Conservation (phyloP, 305 asterid genomes). For the Euphrasia arctica region DNA sequence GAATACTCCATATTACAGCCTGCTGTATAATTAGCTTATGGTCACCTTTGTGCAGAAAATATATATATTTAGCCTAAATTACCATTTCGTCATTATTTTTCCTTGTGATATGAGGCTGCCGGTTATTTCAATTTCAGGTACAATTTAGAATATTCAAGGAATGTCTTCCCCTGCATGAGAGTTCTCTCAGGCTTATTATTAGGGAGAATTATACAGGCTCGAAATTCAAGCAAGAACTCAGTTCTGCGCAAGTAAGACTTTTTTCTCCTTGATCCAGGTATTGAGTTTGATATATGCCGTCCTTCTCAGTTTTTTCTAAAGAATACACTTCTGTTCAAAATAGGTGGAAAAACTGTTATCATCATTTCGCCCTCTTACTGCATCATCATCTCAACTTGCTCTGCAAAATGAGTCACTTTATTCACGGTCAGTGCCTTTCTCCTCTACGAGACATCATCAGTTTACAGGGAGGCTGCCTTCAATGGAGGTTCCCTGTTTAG, state of each 20-base stretch:
- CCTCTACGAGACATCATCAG: conserved; percentile 28
- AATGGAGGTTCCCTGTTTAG: conserved; percentile 28
- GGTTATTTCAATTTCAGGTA: conserved; percentile 44
- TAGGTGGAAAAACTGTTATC: conserved; percentile 61
- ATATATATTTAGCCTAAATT: conserved; percentile 2
- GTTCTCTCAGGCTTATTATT: conserved; percentile 46
- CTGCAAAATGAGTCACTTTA: conserved; percentile 26
- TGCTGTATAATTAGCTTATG: neutral
- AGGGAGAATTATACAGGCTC: conserved; percentile 52
- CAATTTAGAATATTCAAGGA: conserved; percentile 58
- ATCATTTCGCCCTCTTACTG: conserved; percentile 49
- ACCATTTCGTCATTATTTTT: conserved; percentile 1
- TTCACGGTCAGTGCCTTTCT: conserved; percentile 27
- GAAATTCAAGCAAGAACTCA: conserved; percentile 74
- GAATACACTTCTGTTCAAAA: conserved; percentile 12
- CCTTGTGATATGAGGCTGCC: conserved; percentile 25
- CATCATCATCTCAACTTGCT: conserved; percentile 31
- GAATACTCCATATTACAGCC: neutral
- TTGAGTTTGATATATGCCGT: conserved; percentile 18
- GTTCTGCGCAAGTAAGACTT: conserved; percentile 49
- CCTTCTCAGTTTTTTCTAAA: conserved; percentile 15
- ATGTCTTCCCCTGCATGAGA: conserved; percentile 71
- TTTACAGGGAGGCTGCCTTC: conserved; percentile 23
- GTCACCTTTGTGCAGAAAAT: neutral
- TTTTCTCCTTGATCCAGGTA: conserved; percentile 6